These are phyloP conservation scores for Alternaria longipes DNA, from an alignment of 2,329 filamentous ascomycete genomes.

Conservation along the genomic window DNA sequence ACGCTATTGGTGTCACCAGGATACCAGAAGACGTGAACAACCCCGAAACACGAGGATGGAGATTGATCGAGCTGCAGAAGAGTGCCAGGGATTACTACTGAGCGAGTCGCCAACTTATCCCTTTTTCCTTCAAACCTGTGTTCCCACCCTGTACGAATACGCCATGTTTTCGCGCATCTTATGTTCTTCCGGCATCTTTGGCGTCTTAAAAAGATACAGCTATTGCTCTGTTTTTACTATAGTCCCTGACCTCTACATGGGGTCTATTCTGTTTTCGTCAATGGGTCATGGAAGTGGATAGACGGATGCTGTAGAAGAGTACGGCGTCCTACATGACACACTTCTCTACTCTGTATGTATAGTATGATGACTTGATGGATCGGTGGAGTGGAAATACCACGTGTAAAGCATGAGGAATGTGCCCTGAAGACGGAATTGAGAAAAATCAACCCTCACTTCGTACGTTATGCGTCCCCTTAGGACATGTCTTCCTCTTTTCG, in stretches of 20 bases:
- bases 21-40: slow-evolving; percentile 96
- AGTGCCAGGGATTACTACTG: slow-evolving; percentile 89
- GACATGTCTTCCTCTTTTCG: neutral
- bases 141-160: slow-evolving; percentile 28
- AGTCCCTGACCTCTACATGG: neutral
- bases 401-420: slow-evolving; percentile 11
- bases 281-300: slow-evolving; percentile 26
- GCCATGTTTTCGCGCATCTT: slow-evolving; percentile 25
- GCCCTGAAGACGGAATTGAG: neutral
- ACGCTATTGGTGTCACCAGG: slow-evolving; percentile 94
- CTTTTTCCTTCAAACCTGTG: slow-evolving; percentile 7
- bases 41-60: slow-evolving; percentile 95
- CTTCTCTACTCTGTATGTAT: slow-evolving; percentile 44
- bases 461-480: neutral
- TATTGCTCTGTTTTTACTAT: slow-evolving; percentile 16
- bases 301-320: slow-evolving; percentile 20
- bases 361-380: slow-evolving; percentile 19
- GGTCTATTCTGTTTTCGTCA: slow-evolving; percentile 21
- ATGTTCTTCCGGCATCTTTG: slow-evolving; percentile 38
- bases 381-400: slow-evolving; percentile 10
- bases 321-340: slow-evolving; percentile 29
- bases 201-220: slow-evolving; percentile 42
- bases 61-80: slow-evolving; percentile 98
- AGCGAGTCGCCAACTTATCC: slow-evolving; percentile 35
- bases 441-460: neutral